These are phyloP conservation scores for Malassezia cuniculi DNA, from an alignment of 1,284 basidiomycete species.

Conservation along the genomic window DNA sequence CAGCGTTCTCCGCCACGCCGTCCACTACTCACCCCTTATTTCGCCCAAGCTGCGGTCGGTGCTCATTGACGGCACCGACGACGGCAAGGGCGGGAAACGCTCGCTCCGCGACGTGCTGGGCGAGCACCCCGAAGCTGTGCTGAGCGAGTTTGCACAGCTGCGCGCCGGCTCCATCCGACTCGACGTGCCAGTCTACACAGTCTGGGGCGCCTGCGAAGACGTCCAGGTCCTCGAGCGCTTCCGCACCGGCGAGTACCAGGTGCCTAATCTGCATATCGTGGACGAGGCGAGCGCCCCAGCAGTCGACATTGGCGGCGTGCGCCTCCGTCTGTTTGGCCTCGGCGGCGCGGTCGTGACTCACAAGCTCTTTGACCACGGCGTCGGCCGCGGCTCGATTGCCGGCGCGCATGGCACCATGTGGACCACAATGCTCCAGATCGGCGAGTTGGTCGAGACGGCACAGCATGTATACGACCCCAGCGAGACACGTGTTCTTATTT, in stretches of 20 bases:
- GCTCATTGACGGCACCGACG: constrained; percentile 56
- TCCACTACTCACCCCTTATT: constrained; percentile 95
- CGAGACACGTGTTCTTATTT: constrained; percentile 84
- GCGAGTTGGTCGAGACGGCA: constrained; percentile 92
- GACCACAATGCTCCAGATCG: constrained; percentile 93
- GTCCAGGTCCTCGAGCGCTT: constrained; percentile 83
- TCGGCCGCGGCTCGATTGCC: constrained; percentile 85
- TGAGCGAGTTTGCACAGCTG: constrained; percentile 87
- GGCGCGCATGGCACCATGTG: constrained; percentile 98
- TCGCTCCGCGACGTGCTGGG: constrained; percentile 42
- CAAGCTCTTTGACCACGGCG: constrained; percentile 95
- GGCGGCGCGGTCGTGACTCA: constrained; percentile 90
- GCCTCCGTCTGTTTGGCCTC: constrained; percentile 79
- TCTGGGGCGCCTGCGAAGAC: constrained; percentile 96
- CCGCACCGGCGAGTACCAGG: constrained; percentile 63
- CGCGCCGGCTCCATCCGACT: constrained; percentile 54
- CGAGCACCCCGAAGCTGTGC: constrained; percentile 43
- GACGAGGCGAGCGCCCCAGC: constrained; percentile 86
- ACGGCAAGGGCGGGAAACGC: constrained; percentile 14
- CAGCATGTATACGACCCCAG: constrained; percentile 74
- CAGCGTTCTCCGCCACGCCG: constrained; percentile 70
- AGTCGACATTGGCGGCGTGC: constrained; percentile 81
- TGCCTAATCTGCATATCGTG: constrained; percentile 66
- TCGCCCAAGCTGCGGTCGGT: constrained; percentile 65
- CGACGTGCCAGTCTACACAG: constrained; percentile 75